Base-by-base conservation (phyloP, 2,329 filamentous ascomycete genomes). In the Blumeria hordei region DNA sequence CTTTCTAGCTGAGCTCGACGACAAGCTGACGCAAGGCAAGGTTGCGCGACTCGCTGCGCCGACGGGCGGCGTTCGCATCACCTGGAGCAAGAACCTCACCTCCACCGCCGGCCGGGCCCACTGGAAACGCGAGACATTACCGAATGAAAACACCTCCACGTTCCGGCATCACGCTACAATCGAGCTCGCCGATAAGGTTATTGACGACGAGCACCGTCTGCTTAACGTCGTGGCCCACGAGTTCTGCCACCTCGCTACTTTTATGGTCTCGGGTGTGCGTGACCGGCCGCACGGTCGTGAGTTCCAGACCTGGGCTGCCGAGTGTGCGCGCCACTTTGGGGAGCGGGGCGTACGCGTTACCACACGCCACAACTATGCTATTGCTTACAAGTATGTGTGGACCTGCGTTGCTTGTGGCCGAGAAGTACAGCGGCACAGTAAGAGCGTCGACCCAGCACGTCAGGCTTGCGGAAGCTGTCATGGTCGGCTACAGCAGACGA, bases 201-300 rank as follows among this genome's bases (percentile, higher is more conserved):
- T 96, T 58, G 80, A 87, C 64, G 76, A 82, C 62, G 78, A 85
- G 60, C 68, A 83, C 56, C 78, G 86, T 3, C 74, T 96, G 1
- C 74, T 92, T 59, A 95, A 95, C 66, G 88, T 92, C 0, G 70
- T 96, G n/a, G 87, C 90, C 0, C 92, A 98, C 66, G 92, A 98
- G 63, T 96, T 92, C 70, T 96, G 92, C 67, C 92, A 98, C 64
- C 71, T 96, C 1, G 82, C 86, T 45, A 94, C 88, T 62, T 95
- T 90, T 67, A 93, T 96, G 79, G 72, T 96, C 59, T 81, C 75
- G 52, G 78, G 81, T 37, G 71, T 88, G 37, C 81, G 77, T 45
- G 80, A 79, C 55, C 81, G 85, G 58, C 86, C 88, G 0, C 88
- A 95, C 65, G 88, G 88, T 21, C 74, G 76, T 11, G 83, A 85